phyloP scores from a whole-genome alignment of 2,329 filamentous ascomycete genomes.

The Colletotrichum caudatum region DNA sequence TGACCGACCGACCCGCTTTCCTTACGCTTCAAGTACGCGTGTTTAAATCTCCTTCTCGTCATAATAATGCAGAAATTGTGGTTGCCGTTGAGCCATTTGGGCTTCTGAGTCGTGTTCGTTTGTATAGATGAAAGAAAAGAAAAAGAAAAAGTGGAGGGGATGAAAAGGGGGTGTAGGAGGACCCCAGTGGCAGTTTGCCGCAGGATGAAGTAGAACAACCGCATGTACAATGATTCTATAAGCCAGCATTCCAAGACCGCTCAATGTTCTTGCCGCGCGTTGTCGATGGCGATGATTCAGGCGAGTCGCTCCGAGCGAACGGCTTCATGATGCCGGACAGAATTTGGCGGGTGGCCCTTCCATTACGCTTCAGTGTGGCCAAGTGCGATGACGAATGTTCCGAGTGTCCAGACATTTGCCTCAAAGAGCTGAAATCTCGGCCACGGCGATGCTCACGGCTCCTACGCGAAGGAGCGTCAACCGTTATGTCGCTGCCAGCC shows the following conservation, averaged over 20 bases:
- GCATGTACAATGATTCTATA: background rate
- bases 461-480: constrained; percentile 24
- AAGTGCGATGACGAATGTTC: constrained; percentile 40
- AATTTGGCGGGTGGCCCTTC: constrained; percentile 54
- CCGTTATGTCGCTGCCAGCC: constrained; percentile 45
- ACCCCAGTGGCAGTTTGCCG: background rate
- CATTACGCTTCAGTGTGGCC: constrained; percentile 50
- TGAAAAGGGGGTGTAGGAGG: background rate
- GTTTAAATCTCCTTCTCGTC: constrained; percentile 32
- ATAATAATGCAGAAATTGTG: constrained; percentile 27
- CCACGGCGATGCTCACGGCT: constrained; percentile 42
- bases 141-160: background rate
- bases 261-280: constrained; percentile 38
- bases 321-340: constrained; percentile 60
- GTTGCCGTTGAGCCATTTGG: constrained; percentile 22
- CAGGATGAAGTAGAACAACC: background rate
- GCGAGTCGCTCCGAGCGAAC: constrained; percentile 55
- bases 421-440: constrained; percentile 32
- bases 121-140: constrained; percentile 17
- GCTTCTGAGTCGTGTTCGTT: constrained; percentile 27
- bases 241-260: constrained; percentile 33
- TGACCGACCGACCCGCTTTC: constrained; percentile 24
- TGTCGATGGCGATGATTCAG: constrained; percentile 47
- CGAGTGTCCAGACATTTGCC: constrained; percentile 43
- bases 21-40: constrained; percentile 25